These are phyloP conservation scores for Saitozyma sp. DNA, from an alignment of 768 basidiomycete genomes.

Conservation along the genomic window DNA sequence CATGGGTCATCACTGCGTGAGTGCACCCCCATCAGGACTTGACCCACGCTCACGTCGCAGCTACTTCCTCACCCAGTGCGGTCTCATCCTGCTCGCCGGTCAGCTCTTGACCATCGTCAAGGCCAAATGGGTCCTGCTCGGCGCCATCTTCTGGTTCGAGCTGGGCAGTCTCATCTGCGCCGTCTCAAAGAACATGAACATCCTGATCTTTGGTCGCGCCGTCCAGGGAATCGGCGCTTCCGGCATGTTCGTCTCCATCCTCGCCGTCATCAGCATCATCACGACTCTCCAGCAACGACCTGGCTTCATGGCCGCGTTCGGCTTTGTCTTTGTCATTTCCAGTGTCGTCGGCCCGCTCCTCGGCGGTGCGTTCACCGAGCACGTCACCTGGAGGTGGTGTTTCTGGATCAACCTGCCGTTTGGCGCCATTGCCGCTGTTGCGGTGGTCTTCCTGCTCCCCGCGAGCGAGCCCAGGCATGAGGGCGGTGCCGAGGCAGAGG, in stretches of 20 bases:
- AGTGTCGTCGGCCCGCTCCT: constrained; percentile 52
- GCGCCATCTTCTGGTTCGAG: constrained; percentile 52
- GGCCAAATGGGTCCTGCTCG: constrained; percentile 50
- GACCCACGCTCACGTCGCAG: neutral
- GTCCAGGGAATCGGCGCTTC: constrained; percentile 41
- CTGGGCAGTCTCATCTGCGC: constrained; percentile 50
- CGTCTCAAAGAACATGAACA: constrained; percentile 42
- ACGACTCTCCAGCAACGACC: constrained; percentile 39
- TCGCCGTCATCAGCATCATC: constrained; percentile 53
- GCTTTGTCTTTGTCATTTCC: constrained; percentile 44
- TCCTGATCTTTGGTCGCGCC: constrained; percentile 46
- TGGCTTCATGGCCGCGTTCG: constrained; percentile 47
- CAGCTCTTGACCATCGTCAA: constrained; percentile 48
- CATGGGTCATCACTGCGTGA: constrained; percentile 44
- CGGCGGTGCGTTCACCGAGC: constrained; percentile 49
- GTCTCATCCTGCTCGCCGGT: constrained; percentile 48
- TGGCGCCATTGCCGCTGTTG: constrained; percentile 45
- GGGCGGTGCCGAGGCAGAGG: neutral
- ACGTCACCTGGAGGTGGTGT: constrained; percentile 55
- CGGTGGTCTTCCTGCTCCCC: constrained; percentile 51
- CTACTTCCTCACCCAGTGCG: constrained; percentile 38
- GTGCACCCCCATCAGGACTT: neutral
- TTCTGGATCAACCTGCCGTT: constrained; percentile 51
- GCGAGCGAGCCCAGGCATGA: constrained; percentile 40
- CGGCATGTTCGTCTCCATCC: constrained; percentile 55